phyloP scores from a whole-genome alignment of 1,139 yeast genomes.

The Debaryomyces nepalensis region DNA sequence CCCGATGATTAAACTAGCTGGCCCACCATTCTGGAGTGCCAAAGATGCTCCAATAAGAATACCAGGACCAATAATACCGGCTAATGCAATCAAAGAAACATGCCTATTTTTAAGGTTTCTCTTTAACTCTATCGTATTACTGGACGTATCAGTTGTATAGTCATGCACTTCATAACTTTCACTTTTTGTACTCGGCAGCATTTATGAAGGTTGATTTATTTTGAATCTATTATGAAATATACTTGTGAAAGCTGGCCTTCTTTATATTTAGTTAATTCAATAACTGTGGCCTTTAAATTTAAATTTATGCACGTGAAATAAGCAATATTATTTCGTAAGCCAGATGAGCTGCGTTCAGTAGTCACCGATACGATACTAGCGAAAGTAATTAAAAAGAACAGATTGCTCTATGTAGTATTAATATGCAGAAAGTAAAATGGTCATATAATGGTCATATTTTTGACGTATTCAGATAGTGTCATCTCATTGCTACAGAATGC shows the following conservation, averaged over 20 bases:
- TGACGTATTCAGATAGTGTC: too few species aligned
- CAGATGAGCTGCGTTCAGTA: not conserved
- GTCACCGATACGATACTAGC: not conserved
- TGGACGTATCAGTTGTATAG: not conserved
- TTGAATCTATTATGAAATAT: not conserved
- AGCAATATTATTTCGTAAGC: not conserved
- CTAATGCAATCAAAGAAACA: constrained; percentile 52
- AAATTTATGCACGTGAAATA: constrained; percentile 1
- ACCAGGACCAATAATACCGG: constrained; percentile 63
- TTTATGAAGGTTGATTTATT: not conserved
- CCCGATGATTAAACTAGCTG: constrained; percentile 48
- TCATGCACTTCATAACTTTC: constrained; percentile 3
- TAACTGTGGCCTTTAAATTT: constrained; percentile 2
- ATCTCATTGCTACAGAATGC: not conserved
- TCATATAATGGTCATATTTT: too few species aligned
- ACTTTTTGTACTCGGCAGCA: constrained; percentile 4
- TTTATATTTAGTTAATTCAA: too few species aligned
- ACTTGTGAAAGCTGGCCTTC: too few species aligned
- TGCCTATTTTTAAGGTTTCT: constrained; percentile 48
- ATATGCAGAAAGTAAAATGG: too few species aligned
- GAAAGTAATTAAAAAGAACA: too few species aligned
- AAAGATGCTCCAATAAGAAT: constrained; percentile 52
- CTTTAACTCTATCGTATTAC: constrained; percentile 23
- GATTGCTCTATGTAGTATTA: too few species aligned
- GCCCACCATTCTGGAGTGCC: constrained; percentile 48